Conservation (phyloP, 495 filamentous ascomycete genomes). For the Talaromyces borbonicus region DNA sequence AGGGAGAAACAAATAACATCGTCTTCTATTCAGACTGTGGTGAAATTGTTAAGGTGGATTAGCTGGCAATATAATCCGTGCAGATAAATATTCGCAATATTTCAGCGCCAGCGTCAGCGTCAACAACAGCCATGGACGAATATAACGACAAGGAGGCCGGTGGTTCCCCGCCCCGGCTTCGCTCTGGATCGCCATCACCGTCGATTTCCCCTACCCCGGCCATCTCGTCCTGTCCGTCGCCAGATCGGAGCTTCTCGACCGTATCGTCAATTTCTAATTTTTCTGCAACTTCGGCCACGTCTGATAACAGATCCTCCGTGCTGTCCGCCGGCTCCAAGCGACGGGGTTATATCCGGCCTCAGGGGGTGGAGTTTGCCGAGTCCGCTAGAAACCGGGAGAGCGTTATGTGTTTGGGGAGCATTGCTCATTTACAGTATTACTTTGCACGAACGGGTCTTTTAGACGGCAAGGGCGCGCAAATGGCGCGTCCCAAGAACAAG, state of each 20-base stretch:
- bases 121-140: not conserved
- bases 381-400: constrained; percentile 85
- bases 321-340: constrained; percentile 49
- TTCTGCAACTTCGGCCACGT: constrained; percentile 62
- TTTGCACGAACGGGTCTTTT: constrained; percentile 90
- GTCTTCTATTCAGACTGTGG: no score
- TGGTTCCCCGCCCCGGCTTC: not conserved
- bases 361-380: constrained; percentile 80
- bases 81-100: not conserved
- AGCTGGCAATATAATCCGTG: not conserved
- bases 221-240: constrained; percentile 51
- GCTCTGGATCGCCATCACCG: constrained; percentile 44
- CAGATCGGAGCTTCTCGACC: constrained; percentile 66
- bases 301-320: constrained; percentile 44
- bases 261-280: constrained; percentile 66
- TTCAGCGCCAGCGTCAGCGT: not conserved
- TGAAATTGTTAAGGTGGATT: no score
- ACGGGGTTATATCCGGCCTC: constrained; percentile 83
- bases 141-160: not conserved
- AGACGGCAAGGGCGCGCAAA: constrained; percentile 84
- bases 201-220: constrained; percentile 52
- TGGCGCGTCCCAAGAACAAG: constrained; percentile 59
- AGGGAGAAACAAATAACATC: no score
- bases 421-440: constrained; percentile 96
- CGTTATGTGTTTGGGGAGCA: constrained; percentile 91